Evolutionary conservation across 495 filamentous ascomycete genomes (phyloP), one percentile per base, ranked within the genome.

Genomic region (Sordaria brevicollis): DNA sequence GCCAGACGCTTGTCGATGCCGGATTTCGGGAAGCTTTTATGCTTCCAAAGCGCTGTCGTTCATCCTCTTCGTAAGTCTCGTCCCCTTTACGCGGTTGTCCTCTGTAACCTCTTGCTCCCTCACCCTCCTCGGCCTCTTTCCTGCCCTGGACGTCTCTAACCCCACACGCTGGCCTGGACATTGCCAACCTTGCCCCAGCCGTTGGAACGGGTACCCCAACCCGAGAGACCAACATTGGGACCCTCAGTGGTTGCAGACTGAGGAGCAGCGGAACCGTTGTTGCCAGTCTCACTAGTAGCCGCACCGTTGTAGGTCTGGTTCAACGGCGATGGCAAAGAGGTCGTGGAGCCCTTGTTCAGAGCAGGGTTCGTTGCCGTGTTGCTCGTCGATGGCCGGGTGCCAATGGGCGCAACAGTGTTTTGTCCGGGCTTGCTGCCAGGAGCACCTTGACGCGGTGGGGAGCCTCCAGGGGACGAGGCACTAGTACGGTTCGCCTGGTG

Each of bases 381-480:
- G 36, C 81, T 77, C 13, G 70, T 84, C 31, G 85, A 81, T 0
- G 94, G 95, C 35, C 95, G 90, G 65, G 96, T 97, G 41, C 95
- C 95, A 74, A 99, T 99, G 29, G 95, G 94, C 17, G 94, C 94
- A 21, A 97, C 93, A 21, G 88, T 83, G 36, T 74, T 73, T 68
- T 81, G 81, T 35, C 76, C 76, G 5, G 81, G 72, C 70, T 88
- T 87, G 39, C 81, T 83, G 25, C 81, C 87, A 21, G 85, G 81
- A 10, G 83, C 80, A 19, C 82, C 80, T 73, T 90, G 87, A 71
- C 89, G 89, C 62, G 93, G 92, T 13, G 94, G 92, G 7, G 93
- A 96, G n/a, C 89, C 93, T 71, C 90, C 89, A 8, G 95, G 94
- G 5, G 94, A 97, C 2, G 95, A 97, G 71, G 89, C 91, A 67